Conservation (phyloP, 352 stramenopile species). For the Peronospora destructor region DNA sequence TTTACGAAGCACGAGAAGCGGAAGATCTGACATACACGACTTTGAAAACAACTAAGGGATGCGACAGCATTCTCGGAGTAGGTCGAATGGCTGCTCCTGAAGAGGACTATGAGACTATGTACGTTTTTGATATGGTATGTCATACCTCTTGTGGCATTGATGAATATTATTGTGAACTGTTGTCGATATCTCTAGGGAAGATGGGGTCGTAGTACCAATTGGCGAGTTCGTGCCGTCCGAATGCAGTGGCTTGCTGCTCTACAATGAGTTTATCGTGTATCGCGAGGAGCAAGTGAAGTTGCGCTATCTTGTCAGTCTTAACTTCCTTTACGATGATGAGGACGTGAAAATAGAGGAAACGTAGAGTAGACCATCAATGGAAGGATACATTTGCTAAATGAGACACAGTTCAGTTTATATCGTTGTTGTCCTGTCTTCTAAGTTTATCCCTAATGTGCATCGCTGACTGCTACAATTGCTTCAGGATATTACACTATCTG, state of each 20-base stretch:
- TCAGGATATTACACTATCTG: conserved; percentile 18
- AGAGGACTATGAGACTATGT: conserved; percentile 40
- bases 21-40: too few species aligned
- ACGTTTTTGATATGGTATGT: conserved; percentile 3
- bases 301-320: conserved; percentile 50
- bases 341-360: conserved; percentile 11
- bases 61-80: conserved; percentile 46
- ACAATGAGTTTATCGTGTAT: too few species aligned
- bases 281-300: conserved; percentile 16
- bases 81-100: conserved; percentile 46
- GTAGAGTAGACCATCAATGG: not conserved
- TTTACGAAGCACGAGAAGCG: too few species aligned
- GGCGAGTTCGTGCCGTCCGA: too few species aligned
- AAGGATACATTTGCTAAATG: conserved; percentile 6
- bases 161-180: too few species aligned
- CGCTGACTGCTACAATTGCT: not conserved
- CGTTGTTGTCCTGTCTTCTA: conserved; percentile 30
- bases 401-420: conserved; percentile 24
- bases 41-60: conserved; percentile 14
- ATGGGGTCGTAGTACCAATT: not conserved
- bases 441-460: conserved; percentile 39
- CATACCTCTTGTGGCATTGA: too few species aligned
- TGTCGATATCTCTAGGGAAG: not conserved
- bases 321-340: conserved; percentile 41
- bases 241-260: too few species aligned